These are phyloP conservation scores for Scheffersomyces quercinus DNA, from an alignment of 1,139 yeast species.

Conservation along the genomic window DNA sequence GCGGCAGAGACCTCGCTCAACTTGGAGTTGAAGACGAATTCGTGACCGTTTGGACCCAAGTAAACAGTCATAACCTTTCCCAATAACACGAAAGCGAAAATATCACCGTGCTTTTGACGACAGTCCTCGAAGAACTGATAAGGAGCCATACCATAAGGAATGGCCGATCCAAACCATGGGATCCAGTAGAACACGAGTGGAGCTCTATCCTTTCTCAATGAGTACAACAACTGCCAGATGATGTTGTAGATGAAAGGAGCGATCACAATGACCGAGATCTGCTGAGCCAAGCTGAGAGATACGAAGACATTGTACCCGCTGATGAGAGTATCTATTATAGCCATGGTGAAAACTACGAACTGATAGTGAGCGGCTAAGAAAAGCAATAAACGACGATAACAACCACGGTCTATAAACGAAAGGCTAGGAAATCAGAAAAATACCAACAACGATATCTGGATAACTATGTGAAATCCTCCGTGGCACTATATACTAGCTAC, in stretches of 20 bases:
- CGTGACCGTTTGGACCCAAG: conserved; percentile 97
- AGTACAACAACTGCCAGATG: conserved; percentile 68
- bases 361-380: too few species aligned
- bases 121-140: conserved; percentile 82
- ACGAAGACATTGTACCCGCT: conserved; percentile 23
- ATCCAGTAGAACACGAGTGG: conserved; percentile 92
- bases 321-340: conserved; percentile 24
- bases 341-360: conserved; percentile 20
- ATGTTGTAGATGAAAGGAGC: conserved; percentile 62
- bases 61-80: conserved; percentile 96
- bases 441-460: too few species aligned
- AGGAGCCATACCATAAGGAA: conserved; percentile 87
- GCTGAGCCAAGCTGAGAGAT: conserved; percentile 30
- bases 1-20: conserved; percentile 91
- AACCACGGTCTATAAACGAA: too few species aligned
- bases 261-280: conserved; percentile 36
- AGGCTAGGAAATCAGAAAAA: too few species aligned
- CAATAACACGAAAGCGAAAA: conserved; percentile 81
- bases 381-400: too few species aligned
- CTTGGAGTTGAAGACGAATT: conserved; percentile 90
- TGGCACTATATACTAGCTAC: too few species aligned
- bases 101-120: conserved; percentile 84
- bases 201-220: conserved; percentile 74
- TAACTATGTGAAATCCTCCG: too few species aligned
- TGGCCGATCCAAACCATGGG: conserved; percentile 95